Evolutionary conservation across 495 filamentous ascomycete genomes (phyloP), one percentile per base, ranked within the genome.

Genomic region (Talaromyces trachyspermus): DNA sequence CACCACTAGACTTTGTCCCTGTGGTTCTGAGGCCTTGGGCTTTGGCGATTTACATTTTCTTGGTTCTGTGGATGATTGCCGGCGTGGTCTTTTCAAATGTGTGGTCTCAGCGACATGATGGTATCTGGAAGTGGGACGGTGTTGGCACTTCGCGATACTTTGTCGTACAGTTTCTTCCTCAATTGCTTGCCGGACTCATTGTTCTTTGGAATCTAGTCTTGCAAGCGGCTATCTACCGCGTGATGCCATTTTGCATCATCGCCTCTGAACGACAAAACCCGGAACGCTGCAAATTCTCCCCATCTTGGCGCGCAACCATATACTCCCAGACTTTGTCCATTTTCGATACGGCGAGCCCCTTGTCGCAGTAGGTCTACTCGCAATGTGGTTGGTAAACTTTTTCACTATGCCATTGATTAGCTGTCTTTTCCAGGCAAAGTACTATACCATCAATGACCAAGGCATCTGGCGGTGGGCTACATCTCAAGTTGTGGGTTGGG

Each of bases 111-210:
- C 55, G 65, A 4, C 75, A 84, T 45, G 53, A 71, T 7, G 87
- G 89, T 0, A 58, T 95, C 5, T 78, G 77, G 62, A 54, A 67
- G 8, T 95, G 88, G 61, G 62, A 61, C 17, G 71, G 72, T 20
- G 80, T 83, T 38, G 80, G 82, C 41, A 83, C 80, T 19, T 66
- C 69, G 7, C 76, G 79, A n/a, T 95, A 94, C 58, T 95, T 95
- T 61, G 65, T 95, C 44, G 86, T 94, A 59, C 76, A 87, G 49
- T 88, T 89, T 56, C 60, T 95, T 5, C 89, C 89, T 3, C 87
- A 86, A 48, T 67, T 94, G 1, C 50, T 92, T n/a, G 87, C 80
- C 2, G 76, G 77, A 1, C 51, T 81, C n/a, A 64, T 95, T 12
- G 65, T 91, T 20, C 58, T 95, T 9, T 90, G 84, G 71, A 76